Evolutionary conservation across 2,329 filamentous ascomycete genomes (phyloP).

Genomic region (Calonectria pseudoreteaudii): DNA sequence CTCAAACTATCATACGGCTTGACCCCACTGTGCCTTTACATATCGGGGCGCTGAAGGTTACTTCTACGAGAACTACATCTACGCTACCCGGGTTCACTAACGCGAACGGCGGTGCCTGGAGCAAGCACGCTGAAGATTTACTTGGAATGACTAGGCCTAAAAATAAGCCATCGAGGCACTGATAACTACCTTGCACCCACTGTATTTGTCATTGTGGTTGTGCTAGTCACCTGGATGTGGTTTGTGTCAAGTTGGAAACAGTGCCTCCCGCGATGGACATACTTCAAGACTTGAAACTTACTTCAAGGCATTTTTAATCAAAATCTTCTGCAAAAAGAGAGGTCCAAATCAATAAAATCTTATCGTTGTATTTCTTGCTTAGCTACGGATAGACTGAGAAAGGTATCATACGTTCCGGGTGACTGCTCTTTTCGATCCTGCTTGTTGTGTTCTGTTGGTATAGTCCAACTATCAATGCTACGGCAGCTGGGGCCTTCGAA

Average conservation of each 20-base stretch:
- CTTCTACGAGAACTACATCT: conserved; percentile 14
- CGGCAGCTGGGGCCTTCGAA: too few relatives aligned
- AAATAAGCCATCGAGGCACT: conserved; percentile 27
- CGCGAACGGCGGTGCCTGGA: conserved; percentile 74
- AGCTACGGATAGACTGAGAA: neutral
- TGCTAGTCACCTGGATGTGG: neutral
- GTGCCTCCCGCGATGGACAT: neutral
- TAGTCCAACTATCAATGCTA: too few relatives aligned
- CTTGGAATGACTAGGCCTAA: conserved; percentile 70
- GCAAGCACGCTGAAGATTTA: conserved; percentile 74
- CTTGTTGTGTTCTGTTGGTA: neutral
- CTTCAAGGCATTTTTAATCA: neutral
- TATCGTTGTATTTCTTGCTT: neutral
- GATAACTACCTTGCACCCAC: neutral
- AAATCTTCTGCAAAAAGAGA: too few relatives aligned
- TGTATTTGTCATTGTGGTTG: neutral
- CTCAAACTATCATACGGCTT: conserved; percentile 55
- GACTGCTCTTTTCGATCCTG: neutral
- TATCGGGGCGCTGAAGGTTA: conserved; percentile 1
- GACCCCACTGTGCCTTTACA: conserved; percentile 41
- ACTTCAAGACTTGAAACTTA: neutral
- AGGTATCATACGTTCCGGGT: neutral
- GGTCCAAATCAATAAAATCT: neutral
- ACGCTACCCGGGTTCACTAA: conserved; percentile 58
- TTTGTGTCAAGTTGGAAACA: neutral